phyloP scores from a whole-genome alignment of 192 early-diverging fungal genomes.

The Phlyctochytrium arcticum region DNA sequence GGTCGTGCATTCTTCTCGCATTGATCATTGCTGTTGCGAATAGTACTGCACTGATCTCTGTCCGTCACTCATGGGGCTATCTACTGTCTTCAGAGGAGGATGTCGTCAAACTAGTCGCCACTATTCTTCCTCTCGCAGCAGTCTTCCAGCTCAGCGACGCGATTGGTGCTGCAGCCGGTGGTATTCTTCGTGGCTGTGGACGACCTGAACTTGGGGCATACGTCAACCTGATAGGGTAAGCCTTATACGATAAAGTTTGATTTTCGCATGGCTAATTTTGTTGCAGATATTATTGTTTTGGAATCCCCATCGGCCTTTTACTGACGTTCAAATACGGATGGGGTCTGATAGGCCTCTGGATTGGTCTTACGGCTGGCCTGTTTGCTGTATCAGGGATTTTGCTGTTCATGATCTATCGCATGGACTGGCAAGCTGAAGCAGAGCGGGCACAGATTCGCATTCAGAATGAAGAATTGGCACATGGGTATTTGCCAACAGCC shows the following conservation, averaged over 20 bases:
- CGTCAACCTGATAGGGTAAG: constrained; percentile 32
- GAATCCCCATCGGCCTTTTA: constrained; percentile 58
- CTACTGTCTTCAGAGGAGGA: constrained; percentile 62
- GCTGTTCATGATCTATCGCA: constrained; percentile 21
- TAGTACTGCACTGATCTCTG: neutral
- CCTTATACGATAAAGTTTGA: neutral
- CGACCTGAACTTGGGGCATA: constrained; percentile 61
- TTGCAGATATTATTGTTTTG: constrained; percentile 61
- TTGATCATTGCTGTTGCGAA: constrained; percentile 1
- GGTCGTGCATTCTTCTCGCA: constrained; percentile 7
- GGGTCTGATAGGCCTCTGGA: constrained; percentile 41
- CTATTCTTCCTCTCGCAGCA: constrained; percentile 75
- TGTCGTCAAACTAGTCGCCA: constrained; percentile 67
- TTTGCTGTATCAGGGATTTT: constrained; percentile 46
- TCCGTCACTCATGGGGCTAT: constrained; percentile 48
- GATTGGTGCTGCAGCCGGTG: constrained; percentile 43
- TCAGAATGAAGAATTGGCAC: neutral
- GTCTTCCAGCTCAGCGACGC: constrained; percentile 48
- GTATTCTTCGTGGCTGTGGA: constrained; percentile 74
- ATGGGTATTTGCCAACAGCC: too few relatives aligned
- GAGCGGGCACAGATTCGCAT: constrained; percentile 20
- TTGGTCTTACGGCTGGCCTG: constrained; percentile 42
- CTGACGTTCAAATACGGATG: constrained; percentile 27
- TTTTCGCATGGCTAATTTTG: neutral
- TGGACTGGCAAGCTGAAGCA: constrained; percentile 36